Evolutionary conservation across 2,329 filamentous ascomycete genomes (phyloP), one percentile per base, ranked within the genome.

Genomic region (Fusarium sp.): DNA sequence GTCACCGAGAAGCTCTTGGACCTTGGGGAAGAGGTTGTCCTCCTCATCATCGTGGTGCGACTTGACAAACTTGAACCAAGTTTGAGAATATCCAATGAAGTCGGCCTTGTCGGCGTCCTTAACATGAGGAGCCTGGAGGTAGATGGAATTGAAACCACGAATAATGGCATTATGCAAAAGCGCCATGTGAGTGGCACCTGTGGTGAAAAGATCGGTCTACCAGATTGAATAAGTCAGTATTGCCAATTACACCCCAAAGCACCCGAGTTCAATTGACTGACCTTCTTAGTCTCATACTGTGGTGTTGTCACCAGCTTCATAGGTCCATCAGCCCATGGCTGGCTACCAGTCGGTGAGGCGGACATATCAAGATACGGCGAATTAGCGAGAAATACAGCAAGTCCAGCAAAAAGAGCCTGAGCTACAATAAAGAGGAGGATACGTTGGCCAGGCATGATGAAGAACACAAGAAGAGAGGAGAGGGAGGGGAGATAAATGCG

Each of bases 41-140:
- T 91, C 89, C 77, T 91, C 89, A 73, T 90, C 88, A 54, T 89
- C 86, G 74, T 91, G 88, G 77, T 92, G 89, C 38, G 87, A 86
- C 74, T 85, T 86, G 67, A 92, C 86, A 73, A 90, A 89, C 64
- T 87, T 86, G 81, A 86, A 84, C 88, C 88, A 91, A 1, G 88
- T 86, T 59, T 88, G 82, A 35, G 84, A 83, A 80, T 91, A 92
- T 23, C 85, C 85, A 60, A 91, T 80, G 73, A 92, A 92, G 78
- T 88, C 86, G 53, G 81, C 78, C 78, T 86, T 86, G 78, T 91
- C 88, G n/a, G 79, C 79, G 5, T 85, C 83, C 15, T 83, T 78
- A 46, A 91, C 80, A 73, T 87, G 82, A 16, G 85, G 84, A 2
- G 88, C 89, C 79, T 91, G 90, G 44, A 87, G 85, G 78, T 88